phyloP scores from a whole-genome alignment of 345 rosid species.

The Triadica sebifera region DNA sequence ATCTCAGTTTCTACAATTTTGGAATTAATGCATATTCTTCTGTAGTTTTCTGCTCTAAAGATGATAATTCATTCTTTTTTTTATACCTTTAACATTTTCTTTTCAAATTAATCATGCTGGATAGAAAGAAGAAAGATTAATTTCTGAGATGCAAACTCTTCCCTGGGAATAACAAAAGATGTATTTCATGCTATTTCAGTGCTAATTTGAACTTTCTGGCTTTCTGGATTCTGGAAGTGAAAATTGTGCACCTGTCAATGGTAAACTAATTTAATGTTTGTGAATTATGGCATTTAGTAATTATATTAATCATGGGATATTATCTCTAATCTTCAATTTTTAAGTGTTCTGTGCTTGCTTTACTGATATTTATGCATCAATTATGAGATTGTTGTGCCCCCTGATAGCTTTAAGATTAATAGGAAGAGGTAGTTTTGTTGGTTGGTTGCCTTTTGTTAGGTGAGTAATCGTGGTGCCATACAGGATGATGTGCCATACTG shows the following conservation, averaged over 20 bases:
- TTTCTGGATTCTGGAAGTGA: background rate
- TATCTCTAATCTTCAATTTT: background rate
- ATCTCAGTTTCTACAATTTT: background rate
- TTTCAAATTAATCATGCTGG: background rate
- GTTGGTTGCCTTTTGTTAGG: conserved; percentile 53
- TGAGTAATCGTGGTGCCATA: conserved; percentile 52
- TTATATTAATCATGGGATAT: background rate
- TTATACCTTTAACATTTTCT: background rate
- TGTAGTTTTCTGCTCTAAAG: background rate
- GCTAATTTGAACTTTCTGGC: too few species aligned
- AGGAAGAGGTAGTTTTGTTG: conserved; percentile 42
- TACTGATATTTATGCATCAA: conserved; percentile 2
- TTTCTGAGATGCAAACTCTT: background rate
- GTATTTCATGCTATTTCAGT: background rate
- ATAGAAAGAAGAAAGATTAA: background rate
- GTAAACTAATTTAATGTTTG: background rate
- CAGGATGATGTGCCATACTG: too few species aligned
- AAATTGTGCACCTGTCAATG: too few species aligned
- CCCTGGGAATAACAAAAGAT: background rate
- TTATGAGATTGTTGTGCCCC: conserved; percentile 13
- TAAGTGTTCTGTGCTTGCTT: conserved; percentile 12
- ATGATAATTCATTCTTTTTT: background rate
- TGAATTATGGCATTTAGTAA: background rate
- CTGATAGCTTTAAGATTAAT: conserved; percentile 18
- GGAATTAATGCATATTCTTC: background rate